These are phyloP conservation scores for Agaricus blazei DNA, from an alignment of 768 basidiomycete species.

Conservation along the genomic window DNA sequence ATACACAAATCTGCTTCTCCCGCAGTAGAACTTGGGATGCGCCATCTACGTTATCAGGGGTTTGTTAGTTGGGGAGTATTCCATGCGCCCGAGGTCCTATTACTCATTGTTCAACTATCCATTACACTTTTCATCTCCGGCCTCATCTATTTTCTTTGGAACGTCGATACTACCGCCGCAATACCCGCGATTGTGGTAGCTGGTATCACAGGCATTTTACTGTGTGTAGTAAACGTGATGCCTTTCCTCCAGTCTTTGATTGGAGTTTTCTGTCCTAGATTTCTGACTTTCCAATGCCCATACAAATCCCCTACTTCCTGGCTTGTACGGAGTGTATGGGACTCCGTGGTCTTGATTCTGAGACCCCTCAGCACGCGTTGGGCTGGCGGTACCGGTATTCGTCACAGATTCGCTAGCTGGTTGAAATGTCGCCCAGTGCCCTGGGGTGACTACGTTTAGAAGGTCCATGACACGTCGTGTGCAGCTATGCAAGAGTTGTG, in stretches of 20 bases:
- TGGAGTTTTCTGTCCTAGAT: neutral
- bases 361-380: too few relatives aligned
- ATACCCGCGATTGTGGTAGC: constrained; percentile 1
- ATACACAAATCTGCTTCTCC: neutral
- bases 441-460: too few relatives aligned
- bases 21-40: neutral
- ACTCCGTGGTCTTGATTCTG: too few relatives aligned
- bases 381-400: too few relatives aligned
- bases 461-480: too few relatives aligned
- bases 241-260: constrained; percentile 2
- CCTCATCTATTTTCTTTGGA: constrained; percentile 5
- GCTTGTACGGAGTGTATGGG: neutral
- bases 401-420: too few relatives aligned
- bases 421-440: too few relatives aligned
- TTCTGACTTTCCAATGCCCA: constrained; percentile 1
- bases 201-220: neutral
- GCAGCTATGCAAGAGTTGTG: too few relatives aligned
- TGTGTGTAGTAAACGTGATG: neutral
- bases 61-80: neutral
- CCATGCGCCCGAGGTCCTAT: neutral
- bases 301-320: constrained; percentile 8
- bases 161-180: neutral
- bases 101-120: constrained; percentile 1
- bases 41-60: neutral
- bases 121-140: constrained; percentile 5